Conservation (phyloP, 2,329 filamentous ascomycete genomes). For the Gnomoniopsis sp. region DNA sequence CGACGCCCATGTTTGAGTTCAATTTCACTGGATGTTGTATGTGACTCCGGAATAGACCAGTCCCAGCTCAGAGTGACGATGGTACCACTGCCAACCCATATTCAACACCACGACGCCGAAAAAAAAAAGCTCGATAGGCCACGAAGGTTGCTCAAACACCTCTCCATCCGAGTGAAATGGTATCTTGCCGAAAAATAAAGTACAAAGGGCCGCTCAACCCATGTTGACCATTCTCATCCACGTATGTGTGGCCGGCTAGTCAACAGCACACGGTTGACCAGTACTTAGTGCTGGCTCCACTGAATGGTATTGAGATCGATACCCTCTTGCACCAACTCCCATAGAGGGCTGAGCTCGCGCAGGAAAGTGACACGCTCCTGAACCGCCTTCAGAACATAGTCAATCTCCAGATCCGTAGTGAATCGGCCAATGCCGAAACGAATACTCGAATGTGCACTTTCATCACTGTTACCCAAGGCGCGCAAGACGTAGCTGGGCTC, state of each 20-base stretch:
- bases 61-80: slow-evolving; percentile 6
- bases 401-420: slow-evolving; percentile 91
- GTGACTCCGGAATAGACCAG: neutral
- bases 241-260: neutral
- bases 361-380: slow-evolving; percentile 87
- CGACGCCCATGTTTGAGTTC: neutral
- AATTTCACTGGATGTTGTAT: neutral
- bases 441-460: slow-evolving; percentile 97
- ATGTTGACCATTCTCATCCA: neutral
- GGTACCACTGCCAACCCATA: slow-evolving; percentile 3
- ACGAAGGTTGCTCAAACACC: neutral
- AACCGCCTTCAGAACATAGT: slow-evolving; percentile 95
- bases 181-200: slow-evolving; percentile 6
- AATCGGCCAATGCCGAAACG: slow-evolving; percentile 96
- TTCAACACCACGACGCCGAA: slow-evolving; percentile 15
- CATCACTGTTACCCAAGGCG: slow-evolving; percentile 91
- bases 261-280: neutral
- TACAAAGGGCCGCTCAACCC: neutral
- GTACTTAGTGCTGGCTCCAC: slow-evolving; percentile 86
- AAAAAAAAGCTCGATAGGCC: neutral
- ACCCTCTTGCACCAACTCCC: slow-evolving; percentile 97
- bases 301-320: slow-evolving; percentile 94
- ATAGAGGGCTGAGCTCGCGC: slow-evolving; percentile 89
- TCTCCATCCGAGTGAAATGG: neutral
- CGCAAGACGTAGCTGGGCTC: slow-evolving; percentile 96